These are phyloP conservation scores for Anacardium occidentale DNA, from an alignment of 345 rosid species.

Conservation along the genomic window DNA sequence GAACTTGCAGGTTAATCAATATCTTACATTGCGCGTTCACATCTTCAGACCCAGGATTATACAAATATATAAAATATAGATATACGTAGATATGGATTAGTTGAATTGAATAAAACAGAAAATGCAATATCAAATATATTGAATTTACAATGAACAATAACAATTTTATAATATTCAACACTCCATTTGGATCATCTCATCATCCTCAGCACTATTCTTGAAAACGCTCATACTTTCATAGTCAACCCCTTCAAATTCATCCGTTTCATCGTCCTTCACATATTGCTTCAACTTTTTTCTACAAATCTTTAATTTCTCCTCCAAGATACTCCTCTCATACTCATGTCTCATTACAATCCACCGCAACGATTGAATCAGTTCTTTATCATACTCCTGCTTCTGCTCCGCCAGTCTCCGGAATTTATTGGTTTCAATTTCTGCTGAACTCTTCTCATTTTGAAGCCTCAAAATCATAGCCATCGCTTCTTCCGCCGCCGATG, in stretches of 20 bases:
- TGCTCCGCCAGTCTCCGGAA: constrained; percentile 55
- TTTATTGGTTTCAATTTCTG: constrained; percentile 61
- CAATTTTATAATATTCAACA: constrained; percentile 15
- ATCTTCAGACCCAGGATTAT: too few relatives aligned
- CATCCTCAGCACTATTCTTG: neutral
- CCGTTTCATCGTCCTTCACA: constrained; percentile 27
- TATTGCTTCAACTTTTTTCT: constrained; percentile 26
- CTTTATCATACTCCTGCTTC: too few relatives aligned
- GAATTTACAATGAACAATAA: neutral
- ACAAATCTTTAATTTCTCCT: constrained; percentile 32
- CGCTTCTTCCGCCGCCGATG: constrained; percentile 72
- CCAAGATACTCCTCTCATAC: constrained; percentile 32
- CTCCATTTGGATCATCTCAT: constrained; percentile 21
- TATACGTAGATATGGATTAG: too few relatives aligned
- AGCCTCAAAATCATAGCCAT: constrained; percentile 85
- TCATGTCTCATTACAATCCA: constrained; percentile 53
- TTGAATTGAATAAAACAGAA: too few relatives aligned
- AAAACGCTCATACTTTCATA: neutral
- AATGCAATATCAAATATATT: neutral
- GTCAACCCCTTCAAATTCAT: constrained; percentile 26
- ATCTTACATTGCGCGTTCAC: too few relatives aligned
- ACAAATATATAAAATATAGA: too few relatives aligned
- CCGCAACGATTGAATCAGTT: constrained; percentile 61
- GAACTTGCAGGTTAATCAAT: too few relatives aligned
- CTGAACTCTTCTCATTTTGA: constrained; percentile 57